phyloP scores from a whole-genome alignment of 129 eudicot species.

The Rutidosis leptorrhynchoides region DNA sequence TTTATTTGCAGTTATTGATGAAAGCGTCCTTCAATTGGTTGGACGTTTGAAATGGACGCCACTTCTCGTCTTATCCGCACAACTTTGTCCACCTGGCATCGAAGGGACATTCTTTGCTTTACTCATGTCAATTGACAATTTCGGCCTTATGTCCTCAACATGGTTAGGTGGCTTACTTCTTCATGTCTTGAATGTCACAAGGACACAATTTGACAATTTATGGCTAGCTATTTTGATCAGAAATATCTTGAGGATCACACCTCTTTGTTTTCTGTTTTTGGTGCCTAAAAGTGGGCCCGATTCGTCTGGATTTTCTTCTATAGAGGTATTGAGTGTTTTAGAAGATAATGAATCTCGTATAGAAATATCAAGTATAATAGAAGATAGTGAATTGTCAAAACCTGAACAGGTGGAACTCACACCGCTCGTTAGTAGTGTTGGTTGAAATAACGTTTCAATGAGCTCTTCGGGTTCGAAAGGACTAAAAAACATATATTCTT shows the following conservation, averaged over 20 bases:
- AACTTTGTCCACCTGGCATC: constrained; percentile 90
- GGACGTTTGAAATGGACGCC: constrained; percentile 96
- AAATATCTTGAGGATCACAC: constrained; percentile 54
- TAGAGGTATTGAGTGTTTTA: constrained; percentile 33
- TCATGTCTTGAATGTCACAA: constrained; percentile 47
- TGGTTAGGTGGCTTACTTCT: constrained; percentile 90
- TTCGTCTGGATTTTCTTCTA: constrained; percentile 42
- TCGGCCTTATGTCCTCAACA: constrained; percentile 68
- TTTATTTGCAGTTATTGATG: constrained; percentile 68
- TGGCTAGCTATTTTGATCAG: constrained; percentile 85
- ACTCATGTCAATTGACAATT: constrained; percentile 90
- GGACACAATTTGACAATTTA: constrained; percentile 41
- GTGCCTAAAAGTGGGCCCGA: constrained; percentile 57
- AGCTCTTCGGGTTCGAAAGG: not conserved
- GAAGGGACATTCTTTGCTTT: constrained; percentile 95
- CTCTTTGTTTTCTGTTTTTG: constrained; percentile 64
- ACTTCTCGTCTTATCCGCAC: constrained; percentile 84
- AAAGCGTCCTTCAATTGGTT: constrained; percentile 59
- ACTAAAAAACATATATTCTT: constrained; percentile 8
- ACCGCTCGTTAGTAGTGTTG: constrained; percentile 36
- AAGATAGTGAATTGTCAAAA: constrained; percentile 21
- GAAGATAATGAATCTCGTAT: constrained; percentile 38
- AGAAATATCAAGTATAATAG: constrained; percentile 22
- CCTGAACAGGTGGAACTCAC: constrained; percentile 33
- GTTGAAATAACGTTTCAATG: constrained; percentile 17